These are phyloP conservation scores for Cutaneotrichosporon dermatis DNA, from an alignment of 1,284 basidiomycete genomes.

Conservation along the genomic window DNA sequence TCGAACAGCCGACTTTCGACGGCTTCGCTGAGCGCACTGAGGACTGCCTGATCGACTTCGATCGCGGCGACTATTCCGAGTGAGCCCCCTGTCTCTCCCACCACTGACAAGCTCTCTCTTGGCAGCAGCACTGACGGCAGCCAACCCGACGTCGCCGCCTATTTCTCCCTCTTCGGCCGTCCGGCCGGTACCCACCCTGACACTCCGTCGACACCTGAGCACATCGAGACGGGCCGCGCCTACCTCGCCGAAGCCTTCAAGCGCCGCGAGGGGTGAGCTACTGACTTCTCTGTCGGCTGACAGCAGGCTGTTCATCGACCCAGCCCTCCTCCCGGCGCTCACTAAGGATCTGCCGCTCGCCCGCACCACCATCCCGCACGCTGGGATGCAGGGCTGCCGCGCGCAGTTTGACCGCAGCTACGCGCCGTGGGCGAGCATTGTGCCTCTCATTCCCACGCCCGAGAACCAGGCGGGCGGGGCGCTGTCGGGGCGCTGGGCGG, in stretches of 20 bases:
- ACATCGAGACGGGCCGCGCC: conserved; percentile 2
- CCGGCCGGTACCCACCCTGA: not conserved
- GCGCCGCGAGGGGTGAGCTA: conserved; percentile 6
- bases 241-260: conserved; percentile 8
- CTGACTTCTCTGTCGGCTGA: not conserved
- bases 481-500: not conserved
- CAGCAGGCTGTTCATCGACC: conserved; percentile 1
- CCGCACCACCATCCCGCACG: not conserved
- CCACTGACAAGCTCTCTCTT: not conserved
- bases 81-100: not conserved
- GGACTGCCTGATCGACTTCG: conserved; percentile 7
- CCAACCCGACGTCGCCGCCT: conserved; percentile 5
- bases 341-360: conserved; percentile 1
- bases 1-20: not conserved
- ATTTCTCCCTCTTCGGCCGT: conserved; percentile 6
- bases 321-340: not conserved
- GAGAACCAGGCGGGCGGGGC: not conserved
- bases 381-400: conserved; percentile 2
- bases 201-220: not conserved
- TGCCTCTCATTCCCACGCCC: not conserved
- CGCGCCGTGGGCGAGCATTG: conserved; percentile 2
- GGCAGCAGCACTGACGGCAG: not conserved
- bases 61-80: not conserved
- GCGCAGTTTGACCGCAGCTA: not conserved
- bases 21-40: not conserved